These are phyloP conservation scores for Saprolegnia parasitica DNA, from an alignment of 352 stramenopile genomes.

Conservation along the genomic window DNA sequence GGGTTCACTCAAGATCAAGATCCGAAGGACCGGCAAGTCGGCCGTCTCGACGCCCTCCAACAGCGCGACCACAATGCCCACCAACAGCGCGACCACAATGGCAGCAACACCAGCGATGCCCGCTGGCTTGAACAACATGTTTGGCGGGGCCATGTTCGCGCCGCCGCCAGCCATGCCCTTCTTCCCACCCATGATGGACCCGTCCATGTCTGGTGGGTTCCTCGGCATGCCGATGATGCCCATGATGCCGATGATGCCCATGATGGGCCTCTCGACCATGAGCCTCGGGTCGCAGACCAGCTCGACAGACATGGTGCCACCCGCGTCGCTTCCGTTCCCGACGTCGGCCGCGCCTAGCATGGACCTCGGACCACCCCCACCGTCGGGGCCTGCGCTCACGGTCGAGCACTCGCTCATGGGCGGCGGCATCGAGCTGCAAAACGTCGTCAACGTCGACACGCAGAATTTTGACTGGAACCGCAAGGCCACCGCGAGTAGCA, in stretches of 20 bases:
- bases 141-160: neutral
- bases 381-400: conserved; percentile 48
- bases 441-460: conserved; percentile 71
- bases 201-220: neutral
- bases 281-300: neutral
- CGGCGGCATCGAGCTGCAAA: conserved; percentile 71
- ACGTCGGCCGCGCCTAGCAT: neutral
- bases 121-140: neutral
- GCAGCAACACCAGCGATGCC: conserved; percentile 20
- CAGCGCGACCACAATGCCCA: conserved; percentile 1
- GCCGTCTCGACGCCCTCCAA: neutral
- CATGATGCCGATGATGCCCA: conserved; percentile 30
- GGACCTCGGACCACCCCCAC: conserved; percentile 60
- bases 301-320: neutral
- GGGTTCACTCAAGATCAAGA: conserved; percentile 75
- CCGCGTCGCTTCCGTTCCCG: neutral
- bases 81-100: neutral
- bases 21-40: conserved; percentile 47
- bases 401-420: conserved; percentile 80
- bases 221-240: conserved; percentile 10
- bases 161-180: neutral
- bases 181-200: conserved; percentile 6
- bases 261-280: neutral
- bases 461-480: conserved; percentile 76
- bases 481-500: neutral